Evolutionary conservation across 768 basidiomycete species (phyloP).

Genomic region (Naganishia vaughanmartiniae): DNA sequence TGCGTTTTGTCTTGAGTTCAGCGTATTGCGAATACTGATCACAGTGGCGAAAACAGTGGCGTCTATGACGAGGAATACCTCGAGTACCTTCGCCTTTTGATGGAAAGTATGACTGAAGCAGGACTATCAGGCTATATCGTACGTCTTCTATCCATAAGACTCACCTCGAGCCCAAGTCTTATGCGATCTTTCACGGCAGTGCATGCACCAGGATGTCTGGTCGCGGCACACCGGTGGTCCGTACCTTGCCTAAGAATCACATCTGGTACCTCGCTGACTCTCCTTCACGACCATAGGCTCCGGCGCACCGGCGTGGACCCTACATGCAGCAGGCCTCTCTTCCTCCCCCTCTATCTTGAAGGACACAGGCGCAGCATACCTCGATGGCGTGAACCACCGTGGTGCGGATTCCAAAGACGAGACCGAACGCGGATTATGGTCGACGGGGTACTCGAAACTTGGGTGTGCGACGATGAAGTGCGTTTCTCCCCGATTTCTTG

Average conservation of each 20-base stretch:
- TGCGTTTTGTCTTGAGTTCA: slow-evolving; percentile 56
- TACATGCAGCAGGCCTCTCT: slow-evolving; percentile 70
- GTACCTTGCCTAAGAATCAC: slow-evolving; percentile 20
- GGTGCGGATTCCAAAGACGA: slow-evolving; percentile 58
- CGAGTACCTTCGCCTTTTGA: slow-evolving; percentile 67
- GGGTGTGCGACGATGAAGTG: slow-evolving; percentile 84
- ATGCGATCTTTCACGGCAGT: slow-evolving; percentile 55
- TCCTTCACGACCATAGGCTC: slow-evolving; percentile 53
- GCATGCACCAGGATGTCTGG: slow-evolving; percentile 93
- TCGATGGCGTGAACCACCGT: slow-evolving; percentile 72
- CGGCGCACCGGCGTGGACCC: slow-evolving; percentile 94
- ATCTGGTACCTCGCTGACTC: background rate
- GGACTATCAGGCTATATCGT: slow-evolving; percentile 48
- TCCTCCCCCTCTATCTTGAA: slow-evolving; percentile 62
- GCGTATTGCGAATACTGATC: too few species aligned
- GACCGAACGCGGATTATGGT: slow-evolving; percentile 81
- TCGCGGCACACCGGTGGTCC: slow-evolving; percentile 84
- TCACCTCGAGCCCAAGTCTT: slow-evolving; percentile 65
- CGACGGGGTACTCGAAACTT: slow-evolving; percentile 88
- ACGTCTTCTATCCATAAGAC: slow-evolving; percentile 54
- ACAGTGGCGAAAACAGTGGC: slow-evolving; percentile 58
- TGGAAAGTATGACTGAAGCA: slow-evolving; percentile 44
- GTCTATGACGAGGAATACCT: slow-evolving; percentile 84
- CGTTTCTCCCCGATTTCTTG: background rate
- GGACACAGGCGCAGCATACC: slow-evolving; percentile 80